Conservation (phyloP, 2,329 filamentous ascomycete genomes). For the Colletotrichum ledebouriae region DNA sequence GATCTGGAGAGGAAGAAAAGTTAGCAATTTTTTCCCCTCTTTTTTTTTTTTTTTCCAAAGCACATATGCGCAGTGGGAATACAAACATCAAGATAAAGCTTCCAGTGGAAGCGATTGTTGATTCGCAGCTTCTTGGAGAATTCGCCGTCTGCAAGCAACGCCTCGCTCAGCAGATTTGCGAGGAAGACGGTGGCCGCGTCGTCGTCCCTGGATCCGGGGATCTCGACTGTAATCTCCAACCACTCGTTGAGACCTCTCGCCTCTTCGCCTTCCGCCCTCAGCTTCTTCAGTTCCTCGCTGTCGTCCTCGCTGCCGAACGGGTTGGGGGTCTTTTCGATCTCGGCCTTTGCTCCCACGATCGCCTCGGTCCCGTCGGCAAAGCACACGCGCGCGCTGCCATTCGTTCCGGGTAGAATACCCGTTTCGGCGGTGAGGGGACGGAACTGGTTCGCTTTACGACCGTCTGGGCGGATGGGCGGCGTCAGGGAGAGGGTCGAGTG, state of each 20-base stretch:
- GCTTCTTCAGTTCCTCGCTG: slow-evolving; percentile 54
- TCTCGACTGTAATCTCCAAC: slow-evolving; percentile 92
- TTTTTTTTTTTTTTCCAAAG: no score
- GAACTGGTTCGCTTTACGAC: slow-evolving; percentile 86
- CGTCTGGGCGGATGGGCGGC: slow-evolving; percentile 91
- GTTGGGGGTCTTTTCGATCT: slow-evolving; percentile 80
- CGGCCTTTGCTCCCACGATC: slow-evolving; percentile 94
- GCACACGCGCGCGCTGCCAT: slow-evolving; percentile 93
- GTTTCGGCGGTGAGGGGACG: slow-evolving; percentile 91
- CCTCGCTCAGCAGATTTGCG: slow-evolving; percentile 89
- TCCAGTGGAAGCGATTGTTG: slow-evolving; percentile 95
- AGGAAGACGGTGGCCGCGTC: slow-evolving; percentile 91
- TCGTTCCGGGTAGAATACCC: slow-evolving; percentile 87
- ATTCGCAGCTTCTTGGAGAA: slow-evolving; percentile 83
- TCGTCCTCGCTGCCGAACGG: slow-evolving; percentile 50
- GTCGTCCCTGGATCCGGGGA: slow-evolving; percentile 91
- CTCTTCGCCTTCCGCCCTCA: slow-evolving; percentile 50
- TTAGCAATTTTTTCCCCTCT: not conserved
- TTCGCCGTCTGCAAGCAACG: slow-evolving; percentile 79
- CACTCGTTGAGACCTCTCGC: slow-evolving; percentile 72
- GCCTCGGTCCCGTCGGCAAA: slow-evolving; percentile 97
- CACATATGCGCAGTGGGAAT: not conserved
- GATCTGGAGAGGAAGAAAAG: slow-evolving; percentile 67
- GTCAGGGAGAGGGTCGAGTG: slow-evolving; percentile 85
- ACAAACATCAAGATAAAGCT: slow-evolving; percentile 91